Evolutionary conservation across 352 stramenopile genomes (phyloP).

Genomic region (Globisporangium carolinianum): DNA sequence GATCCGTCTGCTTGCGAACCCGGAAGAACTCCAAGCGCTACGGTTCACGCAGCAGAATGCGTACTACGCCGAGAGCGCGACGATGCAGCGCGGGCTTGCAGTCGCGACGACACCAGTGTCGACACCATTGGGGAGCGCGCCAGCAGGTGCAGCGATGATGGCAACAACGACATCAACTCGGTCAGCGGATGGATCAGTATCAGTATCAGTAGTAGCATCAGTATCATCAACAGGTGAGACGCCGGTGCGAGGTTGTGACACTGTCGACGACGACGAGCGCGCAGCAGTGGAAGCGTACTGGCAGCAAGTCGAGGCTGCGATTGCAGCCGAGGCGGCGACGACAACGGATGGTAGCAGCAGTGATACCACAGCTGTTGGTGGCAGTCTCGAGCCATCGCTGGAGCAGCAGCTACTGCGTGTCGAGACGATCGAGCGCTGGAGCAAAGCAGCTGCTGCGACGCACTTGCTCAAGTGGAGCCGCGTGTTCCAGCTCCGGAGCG

Average conservation of each 20-base stretch:
- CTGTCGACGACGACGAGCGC: constrained; percentile 15
- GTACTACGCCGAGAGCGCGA: constrained; percentile 57
- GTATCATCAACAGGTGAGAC: neutral
- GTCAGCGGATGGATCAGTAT: neutral
- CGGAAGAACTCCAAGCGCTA: constrained; percentile 33
- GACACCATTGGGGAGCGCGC: constrained; percentile 2
- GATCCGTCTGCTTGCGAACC: constrained; percentile 29
- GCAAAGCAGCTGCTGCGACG: constrained; percentile 14
- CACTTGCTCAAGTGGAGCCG: constrained; percentile 43
- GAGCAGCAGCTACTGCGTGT: constrained; percentile 6
- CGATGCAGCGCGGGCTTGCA: constrained; percentile 7
- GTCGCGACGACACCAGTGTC: neutral
- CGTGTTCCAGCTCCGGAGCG: constrained; percentile 28
- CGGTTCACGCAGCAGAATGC: constrained; percentile 67
- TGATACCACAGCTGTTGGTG: neutral
- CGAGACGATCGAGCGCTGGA: constrained; percentile 29
- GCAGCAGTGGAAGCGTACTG: constrained; percentile 31
- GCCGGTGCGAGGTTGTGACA: too few species aligned
- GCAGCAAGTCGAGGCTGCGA: constrained; percentile 21
- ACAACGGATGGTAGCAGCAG: neutral
- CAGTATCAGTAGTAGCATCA: neutral
- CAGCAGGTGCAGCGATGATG: too few species aligned
- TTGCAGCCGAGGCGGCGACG: neutral
- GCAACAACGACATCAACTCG: constrained; percentile 7
- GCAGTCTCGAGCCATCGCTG: too few species aligned